Evolutionary conservation across 2,329 filamentous ascomycete species (phyloP).

Genomic region (Cladophialophora bantiana): DNA sequence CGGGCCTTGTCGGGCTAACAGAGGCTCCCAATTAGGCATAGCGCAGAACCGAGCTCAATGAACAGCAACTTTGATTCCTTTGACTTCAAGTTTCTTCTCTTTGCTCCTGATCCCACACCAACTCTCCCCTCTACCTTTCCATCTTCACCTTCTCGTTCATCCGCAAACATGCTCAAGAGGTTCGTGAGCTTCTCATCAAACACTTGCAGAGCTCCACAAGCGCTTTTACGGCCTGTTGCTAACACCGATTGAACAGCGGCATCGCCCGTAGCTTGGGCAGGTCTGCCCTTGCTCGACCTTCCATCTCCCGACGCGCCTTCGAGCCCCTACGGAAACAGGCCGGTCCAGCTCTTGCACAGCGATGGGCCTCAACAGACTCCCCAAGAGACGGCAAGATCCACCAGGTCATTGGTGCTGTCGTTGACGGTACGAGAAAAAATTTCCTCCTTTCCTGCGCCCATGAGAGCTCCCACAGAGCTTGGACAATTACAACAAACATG

Average conservation of each 20-base stretch:
- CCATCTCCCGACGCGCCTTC: slow-evolving; percentile 62
- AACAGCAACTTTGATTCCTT: slow-evolving; percentile 13
- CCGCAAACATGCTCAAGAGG: slow-evolving; percentile 68
- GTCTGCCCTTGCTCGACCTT: slow-evolving; percentile 62
- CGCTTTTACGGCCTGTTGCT: slow-evolving; percentile 50
- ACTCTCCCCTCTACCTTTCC: slow-evolving; percentile 36
- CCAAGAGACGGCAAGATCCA: slow-evolving; percentile 68
- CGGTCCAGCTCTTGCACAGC: slow-evolving; percentile 65
- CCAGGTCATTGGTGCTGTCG: slow-evolving; percentile 97
- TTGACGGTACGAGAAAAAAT: slow-evolving; percentile 76
- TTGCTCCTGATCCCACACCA: slow-evolving; percentile 34
- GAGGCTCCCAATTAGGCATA: slow-evolving; percentile 22
- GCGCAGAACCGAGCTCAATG: slow-evolving; percentile 12
- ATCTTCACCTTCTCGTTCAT: slow-evolving; percentile 38
- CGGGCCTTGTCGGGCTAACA: neutral
- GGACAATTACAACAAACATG: slow-evolving; percentile 40
- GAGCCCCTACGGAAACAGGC: slow-evolving; percentile 64
- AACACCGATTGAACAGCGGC: slow-evolving; percentile 57
- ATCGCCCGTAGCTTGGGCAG: slow-evolving; percentile 70
- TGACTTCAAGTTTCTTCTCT: slow-evolving; percentile 24
- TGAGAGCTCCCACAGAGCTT: slow-evolving; percentile 48
- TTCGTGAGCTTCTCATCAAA: slow-evolving; percentile 47
- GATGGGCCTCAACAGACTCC: slow-evolving; percentile 68
- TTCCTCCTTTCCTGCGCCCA: slow-evolving; percentile 37
- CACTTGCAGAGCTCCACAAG: slow-evolving; percentile 31